phyloP scores from a whole-genome alignment of 768 basidiomycete genomes.

The Mycena floridula region DNA sequence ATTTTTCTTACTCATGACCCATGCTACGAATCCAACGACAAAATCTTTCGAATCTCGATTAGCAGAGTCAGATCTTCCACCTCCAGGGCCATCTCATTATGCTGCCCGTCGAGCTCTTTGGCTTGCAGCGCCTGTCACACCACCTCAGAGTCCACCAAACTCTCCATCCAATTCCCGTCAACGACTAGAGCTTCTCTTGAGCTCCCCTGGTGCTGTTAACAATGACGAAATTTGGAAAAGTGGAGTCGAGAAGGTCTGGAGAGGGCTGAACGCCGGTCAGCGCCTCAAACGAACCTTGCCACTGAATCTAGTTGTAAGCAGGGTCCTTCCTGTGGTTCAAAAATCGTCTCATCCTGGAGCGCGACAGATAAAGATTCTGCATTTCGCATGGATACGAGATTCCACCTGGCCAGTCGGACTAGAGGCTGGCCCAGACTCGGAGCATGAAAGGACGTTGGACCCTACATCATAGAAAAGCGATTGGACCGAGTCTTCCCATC shows the following conservation, averaged over 20 bases:
- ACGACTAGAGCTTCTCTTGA: slow-evolving; percentile 47
- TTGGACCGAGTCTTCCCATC: no score
- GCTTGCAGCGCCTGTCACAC: slow-evolving; percentile 28
- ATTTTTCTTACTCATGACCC: slow-evolving; percentile 3
- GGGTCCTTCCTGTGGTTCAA: not conserved
- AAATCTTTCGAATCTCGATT: slow-evolving; percentile 41
- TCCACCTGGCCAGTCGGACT: slow-evolving; percentile 68
- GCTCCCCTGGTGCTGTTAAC: slow-evolving; percentile 37
- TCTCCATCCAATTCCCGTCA: slow-evolving; percentile 32
- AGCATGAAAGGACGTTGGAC: slow-evolving; percentile 35
- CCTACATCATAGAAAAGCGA: slow-evolving; percentile 4
- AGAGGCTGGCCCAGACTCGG: slow-evolving; percentile 55
- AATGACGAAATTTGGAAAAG: slow-evolving; percentile 49
- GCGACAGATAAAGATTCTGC: slow-evolving; percentile 61
- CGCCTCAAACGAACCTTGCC: slow-evolving; percentile 57
- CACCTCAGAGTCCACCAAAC: slow-evolving; percentile 12
- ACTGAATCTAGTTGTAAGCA: slow-evolving; percentile 55
- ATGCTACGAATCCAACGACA: no score
- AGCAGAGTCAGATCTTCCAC: slow-evolving; percentile 37
- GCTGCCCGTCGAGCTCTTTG: slow-evolving; percentile 57
- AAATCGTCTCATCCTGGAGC: not conserved
- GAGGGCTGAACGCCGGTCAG: slow-evolving; percentile 51
- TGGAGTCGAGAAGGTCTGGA: slow-evolving; percentile 59
- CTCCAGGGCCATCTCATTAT: slow-evolving; percentile 61
- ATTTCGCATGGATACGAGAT: slow-evolving; percentile 72